Base-by-base conservation (phyloP, 768 basidiomycete genomes). In the Pisolithus microcarpus region DNA sequence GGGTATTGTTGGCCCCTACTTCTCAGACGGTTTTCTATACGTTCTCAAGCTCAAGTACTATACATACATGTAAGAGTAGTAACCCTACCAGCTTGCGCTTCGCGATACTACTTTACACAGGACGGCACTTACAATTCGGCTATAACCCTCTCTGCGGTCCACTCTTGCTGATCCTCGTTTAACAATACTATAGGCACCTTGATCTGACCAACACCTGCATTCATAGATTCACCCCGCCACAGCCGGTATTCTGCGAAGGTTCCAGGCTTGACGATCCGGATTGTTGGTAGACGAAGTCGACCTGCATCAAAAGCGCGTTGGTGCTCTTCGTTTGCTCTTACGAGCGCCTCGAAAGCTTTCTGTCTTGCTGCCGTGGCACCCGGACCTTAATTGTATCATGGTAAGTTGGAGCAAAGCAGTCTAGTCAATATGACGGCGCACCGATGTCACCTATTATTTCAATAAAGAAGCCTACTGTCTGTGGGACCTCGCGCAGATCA, bases 391-490 rank as follows among this genome's bases (percentile, higher is more conserved):
- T 6, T 2, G 9, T 4, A 44, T 30, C 21, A 3, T 19, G 37
- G 28, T 28, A 9, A 28, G 9, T 30, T 4, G 6, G 11, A 24
- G 37, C 16, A n/a, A 3, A 7, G n/a, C 5, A n/a, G 4, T 34
- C 5, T 1, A 13, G 18, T 6, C 21, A n/a, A 21, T 15, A 4
- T 16, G 10, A n/a, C 10, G n/a, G 6, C 52, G 4, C 10, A 59
- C 63, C 61, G 1, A 53, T 37, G 18, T 49, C 43, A 4, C 51
- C 56, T 1, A 39, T 38, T 3, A 49, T 30, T 16, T 58, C 60
- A 42, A 64, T 11, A 23, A 64, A 38, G 38, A 59, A 64, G 7
- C 55, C 54, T 2, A 61, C 31, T 3, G 56, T 50, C 21, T 18
- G n/a, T 2, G 47, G 52, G 4, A 45, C 31, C 4, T 23, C 16